Base-by-base conservation (phyloP, 2,329 filamentous ascomycete genomes). In the Fusarium nanum region DNA sequence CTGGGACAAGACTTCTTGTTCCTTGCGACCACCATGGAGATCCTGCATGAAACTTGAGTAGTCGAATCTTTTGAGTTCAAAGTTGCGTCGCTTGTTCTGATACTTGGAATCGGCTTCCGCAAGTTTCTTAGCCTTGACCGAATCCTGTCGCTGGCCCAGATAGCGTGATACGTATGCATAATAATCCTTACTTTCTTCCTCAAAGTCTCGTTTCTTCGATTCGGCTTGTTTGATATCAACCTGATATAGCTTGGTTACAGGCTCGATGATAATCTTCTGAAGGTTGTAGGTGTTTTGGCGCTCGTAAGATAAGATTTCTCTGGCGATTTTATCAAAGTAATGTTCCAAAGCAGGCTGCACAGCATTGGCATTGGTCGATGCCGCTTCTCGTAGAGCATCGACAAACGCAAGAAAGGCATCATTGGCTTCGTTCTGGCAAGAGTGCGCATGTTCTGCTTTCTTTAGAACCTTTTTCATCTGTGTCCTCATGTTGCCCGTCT, bases 11-110 rank as follows among this genome's bases (percentile, higher is more conserved):
- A 99, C 93, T 78, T 99, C 96, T 77, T 98, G 96, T 76, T 99
- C 96, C 79, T 98, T 99, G 68, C 96, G 91, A n/a, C 96, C 96
- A 30, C 96, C 96, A 69, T 98, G 96, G n/a, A 99, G 86, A 83
- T 99, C 96, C 76, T 98, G 95, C 93, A 99, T 97, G 77, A 98
- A 99, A 16, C 93, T 97, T 5, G 95, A 98, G 79, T 99, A 99
- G 80, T 99, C 97, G 76, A 99, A 99, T 12, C 97, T 91, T 83
- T 97, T 98, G 60, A 99, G 86, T 83, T 99, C 96, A 76, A 99
- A 99, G 73, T 94, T 97, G 46, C 93, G 91, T 71, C 94, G 89
- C 83, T 98, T 98, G 47, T 87, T 90, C 79, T 98, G 95, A 77
- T 98, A 99, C 78, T 99, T 99, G 32, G 93, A 92, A 79, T 99